Evolutionary conservation across 805 yeast species (phyloP), one percentile per base, ranked within the genome.

Genomic region (Ascoidea rubescens): DNA sequence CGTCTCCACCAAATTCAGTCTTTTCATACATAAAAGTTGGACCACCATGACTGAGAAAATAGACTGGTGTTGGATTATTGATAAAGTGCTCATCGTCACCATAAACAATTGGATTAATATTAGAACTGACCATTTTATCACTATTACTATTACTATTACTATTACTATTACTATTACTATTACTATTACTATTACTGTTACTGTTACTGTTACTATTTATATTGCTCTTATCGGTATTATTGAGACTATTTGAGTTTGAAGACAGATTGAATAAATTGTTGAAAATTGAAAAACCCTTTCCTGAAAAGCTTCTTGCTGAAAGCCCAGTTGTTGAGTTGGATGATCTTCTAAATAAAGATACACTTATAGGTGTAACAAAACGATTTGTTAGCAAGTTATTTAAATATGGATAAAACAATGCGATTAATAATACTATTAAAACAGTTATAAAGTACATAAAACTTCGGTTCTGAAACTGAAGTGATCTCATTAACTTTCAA

Each of bases 41-140:
- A 0, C 90, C 93, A 5, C 95, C 95, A 66, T 86, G 95, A n/a
- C 87, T 79, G 47, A 84, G 62, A 64, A 85, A 87, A 62, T 67
- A 83, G 1, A 80, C 75, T 5, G 93, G 91, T 7, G 65, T 37
- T 10, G 14, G 43, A 4, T 37, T 37, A 37, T 8, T 10, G 4
- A 10, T 10, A 10, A 10, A 37, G 8, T 37, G 43, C 14, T 37
- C 14, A 14, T 14, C 14, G 43, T 37, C 43, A 37, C 14, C 43
- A 37, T 10, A 10, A 8, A 37, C 14, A 10, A 8, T 37, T 10
- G 43, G 43, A 37, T 37, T 37, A 37, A 10, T 14, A 37, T 37
- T 37, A 37, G 8, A 8, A 2, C 14, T 37, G 4, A 10, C 43
- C 8, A 10, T 37, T 10, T 10, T 37, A 37, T 37, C 43, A 37